Conservation (phyloP, 305 asterid genomes). For the Lippia alba region DNA sequence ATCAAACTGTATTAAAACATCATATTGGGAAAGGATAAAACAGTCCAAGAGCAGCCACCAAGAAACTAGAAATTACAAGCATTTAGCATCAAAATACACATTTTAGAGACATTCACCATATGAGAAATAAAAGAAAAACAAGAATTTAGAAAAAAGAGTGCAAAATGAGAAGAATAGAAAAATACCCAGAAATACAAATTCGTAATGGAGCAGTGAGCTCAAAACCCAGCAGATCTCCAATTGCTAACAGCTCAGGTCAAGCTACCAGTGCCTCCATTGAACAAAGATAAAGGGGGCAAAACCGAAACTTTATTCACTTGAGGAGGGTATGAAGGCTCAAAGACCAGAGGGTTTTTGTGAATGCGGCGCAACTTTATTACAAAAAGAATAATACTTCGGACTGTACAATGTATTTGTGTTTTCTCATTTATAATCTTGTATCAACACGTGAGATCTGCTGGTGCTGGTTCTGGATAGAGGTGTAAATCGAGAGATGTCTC, state of each 20-base stretch:
- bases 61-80: background rate
- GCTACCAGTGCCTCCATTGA: background rate
- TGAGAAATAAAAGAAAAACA: background rate
- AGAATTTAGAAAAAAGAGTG: background rate
- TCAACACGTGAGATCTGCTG: too few relatives aligned
- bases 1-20: background rate
- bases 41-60: background rate
- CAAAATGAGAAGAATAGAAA: background rate
- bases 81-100: background rate
- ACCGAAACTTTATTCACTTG: background rate
- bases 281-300: background rate
- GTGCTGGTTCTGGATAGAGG: too few relatives aligned
- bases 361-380: background rate
- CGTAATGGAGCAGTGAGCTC: constrained; percentile 8
- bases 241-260: background rate
- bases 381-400: background rate
- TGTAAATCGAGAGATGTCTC: too few relatives aligned
- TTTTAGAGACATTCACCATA: constrained; percentile 14
- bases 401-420: background rate
- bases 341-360: too few relatives aligned
- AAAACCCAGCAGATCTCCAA: constrained; percentile 30
- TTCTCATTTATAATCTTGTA: too few relatives aligned
- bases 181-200: constrained; percentile 30
- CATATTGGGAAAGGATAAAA: background rate
- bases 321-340: background rate